Evolutionary conservation across 2,329 filamentous ascomycete genomes (phyloP).

Genomic region (Magnaporthales sp.): DNA sequence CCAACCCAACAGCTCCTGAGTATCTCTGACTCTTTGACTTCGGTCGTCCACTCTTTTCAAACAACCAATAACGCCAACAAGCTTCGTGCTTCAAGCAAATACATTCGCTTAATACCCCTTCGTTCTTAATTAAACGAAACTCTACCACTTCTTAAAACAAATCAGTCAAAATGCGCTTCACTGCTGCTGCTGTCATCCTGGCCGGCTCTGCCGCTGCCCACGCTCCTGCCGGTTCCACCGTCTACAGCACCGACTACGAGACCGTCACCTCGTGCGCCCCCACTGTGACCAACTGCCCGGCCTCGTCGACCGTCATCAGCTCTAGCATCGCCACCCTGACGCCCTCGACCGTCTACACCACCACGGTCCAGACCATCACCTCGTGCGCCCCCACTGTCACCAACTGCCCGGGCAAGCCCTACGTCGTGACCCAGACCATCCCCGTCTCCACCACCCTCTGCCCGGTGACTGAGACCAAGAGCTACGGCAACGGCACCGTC

Average conservation of each 20-base stretch:
- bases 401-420: slow-evolving; percentile 46
- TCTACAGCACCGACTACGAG: slow-evolving; percentile 49
- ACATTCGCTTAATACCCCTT: slow-evolving; percentile 4
- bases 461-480: slow-evolving; percentile 17
- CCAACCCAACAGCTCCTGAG: slow-evolving; percentile 18
- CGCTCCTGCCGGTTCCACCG: slow-evolving; percentile 25
- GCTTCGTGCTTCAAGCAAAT: slow-evolving; percentile 9
- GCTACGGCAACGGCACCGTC: slow-evolving; percentile 12
- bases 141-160: slow-evolving; percentile 15
- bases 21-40: slow-evolving; percentile 24
- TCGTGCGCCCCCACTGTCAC: slow-evolving; percentile 51
- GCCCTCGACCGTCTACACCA: slow-evolving; percentile 45
- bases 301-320: slow-evolving; percentile 18
- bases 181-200: slow-evolving; percentile 40
- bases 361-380: slow-evolving; percentile 52
- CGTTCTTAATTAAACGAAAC: background rate
- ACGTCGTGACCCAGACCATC: slow-evolving; percentile 27
- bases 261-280: slow-evolving; percentile 53
- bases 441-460: slow-evolving; percentile 36
- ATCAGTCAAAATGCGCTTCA: slow-evolving; percentile 54
- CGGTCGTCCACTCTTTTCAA: slow-evolving; percentile 32
- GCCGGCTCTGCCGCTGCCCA: slow-evolving; percentile 32
- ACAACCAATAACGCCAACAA: slow-evolving; percentile 12
- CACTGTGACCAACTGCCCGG: slow-evolving; percentile 43
- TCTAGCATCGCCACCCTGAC: slow-evolving; percentile 24